Base-by-base conservation (phyloP, 1,284 basidiomycete species). In the Spongiforma sp. region DNA sequence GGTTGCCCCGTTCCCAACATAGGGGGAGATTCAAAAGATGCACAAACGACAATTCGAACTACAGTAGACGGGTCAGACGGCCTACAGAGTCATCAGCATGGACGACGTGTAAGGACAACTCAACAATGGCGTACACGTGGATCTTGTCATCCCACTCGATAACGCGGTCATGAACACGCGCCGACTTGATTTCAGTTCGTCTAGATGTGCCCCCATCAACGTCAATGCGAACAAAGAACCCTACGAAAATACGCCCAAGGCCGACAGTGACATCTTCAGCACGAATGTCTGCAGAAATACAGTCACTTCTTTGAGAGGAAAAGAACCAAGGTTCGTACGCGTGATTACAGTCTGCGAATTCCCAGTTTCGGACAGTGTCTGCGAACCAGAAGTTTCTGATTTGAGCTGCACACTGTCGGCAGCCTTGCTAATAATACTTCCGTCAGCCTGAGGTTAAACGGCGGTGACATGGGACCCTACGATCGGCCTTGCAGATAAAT, bases 81-180 rank as follows among this genome's bases (percentile, higher is more conserved):
- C 15, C 70, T 71, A 21, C 7, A 54, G 17, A 24, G 8, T 46
- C 10, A 24, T 68, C 5, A 69, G 33, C 12, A 8, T 8, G 0
- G 3, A 32, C 2, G 21, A 17, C 32, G n/a, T 17, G 1, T 9
- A 24, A 17, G 21, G 36, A 53, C 36, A 15, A 1, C 12, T 24
- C 12, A 24, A 14, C 5, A 34, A n/a, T 6, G 10, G 10, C 66
- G 28, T 5, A 70, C 69, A 72, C 21, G 0, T 32, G n/a, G 26
- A 71, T 62, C 7, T 5, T 5, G 14, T 71, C 64, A 8, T 64
- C 41, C 71, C 69, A 71, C 19, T 71, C 54, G 15, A 71, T 26
- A 11, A 57, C 5, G 24, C 24, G 36, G 4, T 60, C 58, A 12
- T 62, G 7, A 2, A 63, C 37, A 9, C 9, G n/a, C 21, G 48